Evolutionary conservation across 2,329 filamentous ascomycete genomes (phyloP).

Genomic region (Talaromyces sp.): DNA sequence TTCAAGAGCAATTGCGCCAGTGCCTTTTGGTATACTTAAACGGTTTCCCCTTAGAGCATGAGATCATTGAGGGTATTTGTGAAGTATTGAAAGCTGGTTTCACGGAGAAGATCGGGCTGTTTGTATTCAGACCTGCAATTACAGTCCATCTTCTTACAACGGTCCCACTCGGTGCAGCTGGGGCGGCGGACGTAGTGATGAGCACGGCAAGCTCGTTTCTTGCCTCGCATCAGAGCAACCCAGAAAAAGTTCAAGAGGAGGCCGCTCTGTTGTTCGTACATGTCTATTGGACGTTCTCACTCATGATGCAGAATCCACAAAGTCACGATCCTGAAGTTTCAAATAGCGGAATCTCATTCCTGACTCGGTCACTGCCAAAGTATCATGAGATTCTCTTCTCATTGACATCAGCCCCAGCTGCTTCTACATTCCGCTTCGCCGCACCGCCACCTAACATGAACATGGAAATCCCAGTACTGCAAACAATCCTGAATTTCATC

Average conservation of each 20-base stretch:
- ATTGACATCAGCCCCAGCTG: constrained; percentile 26
- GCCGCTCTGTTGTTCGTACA: constrained; percentile 37
- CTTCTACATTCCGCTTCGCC: constrained; percentile 5
- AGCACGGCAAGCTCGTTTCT: constrained; percentile 46
- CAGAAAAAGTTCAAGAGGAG: constrained; percentile 33
- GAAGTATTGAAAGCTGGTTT: constrained; percentile 47
- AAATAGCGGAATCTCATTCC: constrained; percentile 45
- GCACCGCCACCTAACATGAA: constrained; percentile 15
- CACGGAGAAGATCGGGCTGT: constrained; percentile 43
- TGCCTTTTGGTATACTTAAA: constrained; percentile 40
- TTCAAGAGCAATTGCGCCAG: constrained; percentile 38
- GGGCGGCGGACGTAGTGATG: constrained; percentile 44
- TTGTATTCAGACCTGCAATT: constrained; percentile 41
- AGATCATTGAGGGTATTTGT: constrained; percentile 45
- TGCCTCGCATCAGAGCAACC: constrained; percentile 39
- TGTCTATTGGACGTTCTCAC: constrained; percentile 37
- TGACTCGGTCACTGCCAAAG: constrained; percentile 41
- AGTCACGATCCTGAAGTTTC: constrained; percentile 42
- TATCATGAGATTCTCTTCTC: constrained; percentile 39
- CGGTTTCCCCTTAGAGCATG: constrained; percentile 38
- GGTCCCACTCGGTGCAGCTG: constrained; percentile 37
- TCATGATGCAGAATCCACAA: constrained; percentile 34
- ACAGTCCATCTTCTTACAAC: constrained; percentile 42
- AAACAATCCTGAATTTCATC: constrained; percentile 39
- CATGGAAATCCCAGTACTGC: constrained; percentile 27